Conservation (phyloP, 1,284 basidiomycete species). For the Cryptococcus sp. region DNA sequence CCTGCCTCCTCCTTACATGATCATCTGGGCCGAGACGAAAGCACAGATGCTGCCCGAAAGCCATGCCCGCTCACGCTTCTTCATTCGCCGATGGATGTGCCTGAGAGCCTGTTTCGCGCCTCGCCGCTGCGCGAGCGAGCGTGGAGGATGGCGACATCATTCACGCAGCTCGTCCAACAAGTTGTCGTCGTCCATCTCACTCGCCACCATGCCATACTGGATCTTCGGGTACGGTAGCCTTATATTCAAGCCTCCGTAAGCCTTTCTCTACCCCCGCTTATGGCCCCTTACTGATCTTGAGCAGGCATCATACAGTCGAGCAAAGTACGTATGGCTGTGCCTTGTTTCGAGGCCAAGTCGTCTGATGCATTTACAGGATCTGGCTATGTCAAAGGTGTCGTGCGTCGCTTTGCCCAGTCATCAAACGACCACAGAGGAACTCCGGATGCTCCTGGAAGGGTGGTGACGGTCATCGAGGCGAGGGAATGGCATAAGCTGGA, state of each 20-base stretch:
- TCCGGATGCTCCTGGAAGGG: conserved; percentile 40
- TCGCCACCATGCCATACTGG: conserved; percentile 33
- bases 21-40: too few relatives aligned
- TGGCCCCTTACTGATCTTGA: background rate
- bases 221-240: conserved; percentile 46
- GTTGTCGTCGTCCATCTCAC: background rate
- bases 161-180: background rate
- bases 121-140: too few relatives aligned
- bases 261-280: background rate
- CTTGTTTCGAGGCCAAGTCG: background rate
- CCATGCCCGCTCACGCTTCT: too few relatives aligned
- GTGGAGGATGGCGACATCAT: too few relatives aligned
- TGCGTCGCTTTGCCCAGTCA: conserved; percentile 47
- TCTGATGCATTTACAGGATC: conserved; percentile 12
- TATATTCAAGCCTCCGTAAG: conserved; percentile 48
- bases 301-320: conserved; percentile 40
- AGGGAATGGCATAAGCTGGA: conserved; percentile 38
- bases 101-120: too few relatives aligned
- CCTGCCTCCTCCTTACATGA: too few relatives aligned
- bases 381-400: conserved; percentile 45
- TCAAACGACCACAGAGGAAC: conserved; percentile 48
- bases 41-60: too few relatives aligned
- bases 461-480: conserved; percentile 45
- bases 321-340: conserved; percentile 22
- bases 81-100: too few relatives aligned